Conservation (phyloP, 164 flowering plant species). For the Macadamia integrifolia region DNA sequence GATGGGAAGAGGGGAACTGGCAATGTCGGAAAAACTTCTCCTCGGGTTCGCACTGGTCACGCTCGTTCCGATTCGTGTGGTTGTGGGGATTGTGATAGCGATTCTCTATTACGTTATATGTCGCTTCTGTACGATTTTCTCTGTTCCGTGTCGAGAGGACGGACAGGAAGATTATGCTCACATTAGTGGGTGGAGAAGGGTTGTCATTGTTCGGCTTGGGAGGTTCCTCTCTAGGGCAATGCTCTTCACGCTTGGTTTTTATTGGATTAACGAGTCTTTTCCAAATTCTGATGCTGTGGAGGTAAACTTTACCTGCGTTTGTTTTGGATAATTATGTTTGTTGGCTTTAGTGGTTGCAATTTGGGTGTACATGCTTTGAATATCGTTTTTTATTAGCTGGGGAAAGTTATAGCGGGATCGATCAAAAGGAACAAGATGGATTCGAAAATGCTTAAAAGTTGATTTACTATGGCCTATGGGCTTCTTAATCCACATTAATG, state of each 20-base stretch:
- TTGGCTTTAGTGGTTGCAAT: too few species aligned
- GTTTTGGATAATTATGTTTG: too few species aligned
- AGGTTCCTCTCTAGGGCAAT: conserved; percentile 27
- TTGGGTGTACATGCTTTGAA: too few species aligned
- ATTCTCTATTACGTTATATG: conserved; percentile 26
- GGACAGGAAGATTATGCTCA: conserved; percentile 64
- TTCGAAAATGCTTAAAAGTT: too few species aligned
- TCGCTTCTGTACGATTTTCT: conserved; percentile 54
- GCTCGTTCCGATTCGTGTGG: conserved; percentile 64
- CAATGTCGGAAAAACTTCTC: conserved; percentile 57
- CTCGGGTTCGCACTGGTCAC: conserved; percentile 56
- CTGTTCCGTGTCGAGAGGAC: conserved; percentile 27
- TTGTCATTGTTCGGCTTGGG: conserved; percentile 23
- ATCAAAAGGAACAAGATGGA: too few species aligned
- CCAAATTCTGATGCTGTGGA: conserved; percentile 5
- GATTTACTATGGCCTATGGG: too few species aligned
- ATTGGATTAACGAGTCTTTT: conserved; percentile 22
- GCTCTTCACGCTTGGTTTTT: conserved; percentile 30
- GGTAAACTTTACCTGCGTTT: background rate
- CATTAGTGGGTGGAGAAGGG: conserved; percentile 55
- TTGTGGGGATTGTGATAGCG: conserved; percentile 35
- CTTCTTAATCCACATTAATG: too few species aligned
- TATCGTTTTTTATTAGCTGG: too few species aligned
- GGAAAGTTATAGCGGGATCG: too few species aligned
- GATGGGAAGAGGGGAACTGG: conserved; percentile 82